These are phyloP conservation scores for Megacollybia marginata DNA, from an alignment of 768 basidiomycete genomes.

Conservation along the genomic window DNA sequence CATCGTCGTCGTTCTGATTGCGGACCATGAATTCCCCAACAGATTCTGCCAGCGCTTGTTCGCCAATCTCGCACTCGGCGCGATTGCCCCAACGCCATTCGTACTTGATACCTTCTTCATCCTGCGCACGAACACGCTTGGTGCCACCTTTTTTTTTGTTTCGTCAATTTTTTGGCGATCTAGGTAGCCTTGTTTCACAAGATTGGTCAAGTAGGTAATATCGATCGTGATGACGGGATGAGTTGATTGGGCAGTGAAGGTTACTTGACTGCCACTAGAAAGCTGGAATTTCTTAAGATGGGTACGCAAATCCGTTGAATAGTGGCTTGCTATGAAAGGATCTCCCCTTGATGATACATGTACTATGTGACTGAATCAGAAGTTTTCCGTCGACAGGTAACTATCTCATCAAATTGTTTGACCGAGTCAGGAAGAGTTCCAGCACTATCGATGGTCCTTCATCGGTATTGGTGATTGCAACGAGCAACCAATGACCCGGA, in stretches of 20 bases:
- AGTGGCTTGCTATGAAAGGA: no score
- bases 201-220: constrained; percentile 50
- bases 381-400: no score
- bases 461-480: no score
- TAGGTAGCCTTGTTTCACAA: constrained; percentile 71
- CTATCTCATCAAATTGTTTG: no score
- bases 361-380: no score
- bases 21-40: constrained; percentile 75
- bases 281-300: constrained; percentile 68
- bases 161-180: constrained; percentile 56
- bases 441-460: no score
- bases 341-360: no score
- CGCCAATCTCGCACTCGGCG: constrained; percentile 78
- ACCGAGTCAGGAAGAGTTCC: no score
- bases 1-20: constrained; percentile 23
- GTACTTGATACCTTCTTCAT: constrained; percentile 30
- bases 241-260: constrained; percentile 43
- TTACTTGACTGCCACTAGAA: constrained; percentile 36
- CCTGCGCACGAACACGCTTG: constrained; percentile 46
- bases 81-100: constrained; percentile 89
- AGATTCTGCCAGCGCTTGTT: constrained; percentile 65
- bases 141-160: constrained; percentile 31
- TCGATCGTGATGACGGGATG: constrained; percentile 53
- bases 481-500: no score
- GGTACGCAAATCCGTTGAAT: constrained; percentile 46